Percentiles rank a stretch among this genome's conserved stretches.
phyloP scores from a whole-genome alignment of 1,284 basidiomycete species.

The Rhodotorula glutinis region DNA sequence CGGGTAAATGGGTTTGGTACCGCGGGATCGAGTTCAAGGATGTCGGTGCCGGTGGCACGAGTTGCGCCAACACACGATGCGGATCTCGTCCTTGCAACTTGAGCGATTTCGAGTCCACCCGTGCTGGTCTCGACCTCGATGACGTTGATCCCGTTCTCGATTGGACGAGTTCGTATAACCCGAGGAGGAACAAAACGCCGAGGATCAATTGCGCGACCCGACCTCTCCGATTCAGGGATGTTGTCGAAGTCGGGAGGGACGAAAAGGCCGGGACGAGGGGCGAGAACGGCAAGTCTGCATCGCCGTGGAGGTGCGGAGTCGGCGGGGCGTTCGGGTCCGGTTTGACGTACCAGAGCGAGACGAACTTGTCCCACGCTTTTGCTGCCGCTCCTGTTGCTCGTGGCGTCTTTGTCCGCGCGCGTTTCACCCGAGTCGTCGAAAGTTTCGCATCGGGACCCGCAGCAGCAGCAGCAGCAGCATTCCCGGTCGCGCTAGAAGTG shows the following conservation, averaged over 20 bases:
- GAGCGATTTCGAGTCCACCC: background rate
- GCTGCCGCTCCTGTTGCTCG: background rate
- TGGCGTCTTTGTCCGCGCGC: background rate
- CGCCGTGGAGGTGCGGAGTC: conserved; percentile 3
- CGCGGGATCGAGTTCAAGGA: background rate
- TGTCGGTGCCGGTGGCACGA: background rate
- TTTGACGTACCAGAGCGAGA: conserved; percentile 7
- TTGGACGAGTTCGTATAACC: conserved; percentile 10
- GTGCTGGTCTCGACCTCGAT: too few species aligned
- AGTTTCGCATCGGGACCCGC: too few species aligned
- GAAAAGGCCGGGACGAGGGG: too few species aligned
- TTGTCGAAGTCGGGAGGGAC: too few species aligned
- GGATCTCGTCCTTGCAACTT: conserved; percentile 3
- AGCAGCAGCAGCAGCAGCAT: too few species aligned
- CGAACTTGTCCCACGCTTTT: background rate
- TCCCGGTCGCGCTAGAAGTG: too few species aligned
- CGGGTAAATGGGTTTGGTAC: background rate
- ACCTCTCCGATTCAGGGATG: background rate
- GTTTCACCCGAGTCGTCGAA: too few species aligned
- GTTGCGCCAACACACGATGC: conserved; percentile 4
- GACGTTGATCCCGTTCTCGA: background rate
- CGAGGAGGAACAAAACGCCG: conserved; percentile 15
- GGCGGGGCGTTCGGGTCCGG: background rate
- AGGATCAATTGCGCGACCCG: conserved; percentile 6
- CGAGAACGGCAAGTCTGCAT: background rate